Evolutionary conservation across 306 rosid species (phyloP).

Genomic region (Vigna reflexopilosa): DNA sequence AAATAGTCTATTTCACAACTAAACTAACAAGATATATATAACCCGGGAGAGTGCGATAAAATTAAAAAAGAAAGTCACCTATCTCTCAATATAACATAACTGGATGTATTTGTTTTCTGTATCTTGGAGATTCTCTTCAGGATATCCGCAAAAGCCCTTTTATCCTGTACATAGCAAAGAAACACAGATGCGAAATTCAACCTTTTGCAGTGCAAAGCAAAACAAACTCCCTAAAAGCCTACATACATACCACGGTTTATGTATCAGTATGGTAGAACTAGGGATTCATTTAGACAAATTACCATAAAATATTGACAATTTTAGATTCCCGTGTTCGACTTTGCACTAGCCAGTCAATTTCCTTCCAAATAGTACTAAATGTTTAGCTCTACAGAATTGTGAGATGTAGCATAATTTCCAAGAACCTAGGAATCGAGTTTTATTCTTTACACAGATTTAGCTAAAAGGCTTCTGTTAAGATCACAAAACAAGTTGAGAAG

Average conservation of each 20-base stretch:
- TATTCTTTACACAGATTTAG: neutral
- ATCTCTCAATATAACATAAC: conserved; percentile 72
- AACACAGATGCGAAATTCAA: conserved; percentile 6
- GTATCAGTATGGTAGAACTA: neutral
- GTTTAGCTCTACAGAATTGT: conserved; percentile 3
- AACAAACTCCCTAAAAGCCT: neutral
- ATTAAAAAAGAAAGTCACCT: conserved; percentile 34
- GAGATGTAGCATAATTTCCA: neutral
- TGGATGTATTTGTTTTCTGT: conserved; percentile 65
- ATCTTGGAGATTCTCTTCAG: conserved; percentile 82
- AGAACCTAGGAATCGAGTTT: neutral
- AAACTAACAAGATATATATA: neutral
- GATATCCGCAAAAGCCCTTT: conserved; percentile 73
- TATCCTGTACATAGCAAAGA: conserved; percentile 66
- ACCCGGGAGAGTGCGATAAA: neutral
- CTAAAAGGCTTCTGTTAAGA: neutral
- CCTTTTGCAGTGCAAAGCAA: conserved; percentile 18
- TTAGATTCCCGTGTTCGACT: conserved; percentile 2
- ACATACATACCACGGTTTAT: neutral
- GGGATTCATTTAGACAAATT: neutral
- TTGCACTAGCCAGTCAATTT: neutral
- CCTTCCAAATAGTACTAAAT: neutral
- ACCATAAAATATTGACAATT: conserved; percentile 12
- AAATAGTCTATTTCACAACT: neutral
- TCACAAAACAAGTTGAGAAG: neutral